Conservation (phyloP, 1,139 yeast species). For the Arxiozyma telluris region DNA sequence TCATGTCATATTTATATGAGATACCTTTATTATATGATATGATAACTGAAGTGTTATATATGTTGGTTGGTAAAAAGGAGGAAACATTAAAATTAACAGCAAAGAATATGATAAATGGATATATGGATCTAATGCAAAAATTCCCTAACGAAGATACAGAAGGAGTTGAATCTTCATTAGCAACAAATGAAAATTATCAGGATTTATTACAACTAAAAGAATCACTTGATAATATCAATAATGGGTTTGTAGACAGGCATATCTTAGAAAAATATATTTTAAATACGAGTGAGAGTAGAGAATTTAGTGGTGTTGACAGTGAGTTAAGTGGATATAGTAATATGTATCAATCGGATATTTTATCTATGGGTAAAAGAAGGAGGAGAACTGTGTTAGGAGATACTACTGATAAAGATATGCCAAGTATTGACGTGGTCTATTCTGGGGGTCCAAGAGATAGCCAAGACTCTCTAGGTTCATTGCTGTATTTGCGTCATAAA, state of each 20-base stretch:
- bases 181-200: conserved; percentile 15
- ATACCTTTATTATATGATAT: conserved; percentile 62
- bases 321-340: neutral
- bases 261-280: conserved; percentile 38
- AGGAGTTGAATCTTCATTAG: conserved; percentile 35
- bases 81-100: conserved; percentile 39
- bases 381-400: neutral
- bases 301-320: conserved; percentile 5
- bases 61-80: conserved; percentile 59
- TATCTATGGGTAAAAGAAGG: neutral
- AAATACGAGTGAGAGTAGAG: neutral
- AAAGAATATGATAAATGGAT: conserved; percentile 19
- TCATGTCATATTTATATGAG: conserved; percentile 54
- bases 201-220: conserved; percentile 17
- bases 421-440: conserved; percentile 14
- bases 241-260: conserved; percentile 53
- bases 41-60: conserved; percentile 58
- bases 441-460: conserved; percentile 25
- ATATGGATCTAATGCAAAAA: conserved; percentile 16
- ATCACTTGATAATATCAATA: conserved; percentile 41
- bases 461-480: conserved; percentile 18
- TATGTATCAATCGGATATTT: conserved; percentile 1
- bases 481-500: conserved; percentile 10
- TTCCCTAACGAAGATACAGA: conserved; percentile 17
- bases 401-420: neutral